Evolutionary conservation across 2,329 filamentous ascomycete species (phyloP), one percentile per base, ranked within the genome.

Genomic region (Calonectria hongkongensis): DNA sequence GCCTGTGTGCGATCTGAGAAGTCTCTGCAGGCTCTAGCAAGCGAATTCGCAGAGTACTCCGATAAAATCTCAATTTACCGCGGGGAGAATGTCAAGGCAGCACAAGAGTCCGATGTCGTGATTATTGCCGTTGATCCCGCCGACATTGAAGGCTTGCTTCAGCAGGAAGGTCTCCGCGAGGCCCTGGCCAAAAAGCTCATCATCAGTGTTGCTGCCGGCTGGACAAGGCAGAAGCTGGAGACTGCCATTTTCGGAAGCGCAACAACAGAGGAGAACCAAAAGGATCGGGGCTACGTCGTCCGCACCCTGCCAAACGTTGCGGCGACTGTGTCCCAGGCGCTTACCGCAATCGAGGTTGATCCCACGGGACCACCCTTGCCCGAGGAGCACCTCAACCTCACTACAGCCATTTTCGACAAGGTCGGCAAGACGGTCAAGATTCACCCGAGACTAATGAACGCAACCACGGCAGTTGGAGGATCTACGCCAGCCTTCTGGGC

Each of bases 401-500:
- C 81, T 0, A 79, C 81, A 16, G 87, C 87, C 78, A 88, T 92
- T 39, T 92, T 92, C 81, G 84, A 83, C 10, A 85, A 85, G 16
- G 89, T 92, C 25, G 91, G 91, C 7, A 85, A 85, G 45, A 86
- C 88, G 1, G 86, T 89, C 0, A 84, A 86, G 27, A 83, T 92
- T 0, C 85, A 86, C 0, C 85, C 89, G 0, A 82, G 84, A 2
- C 84, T 86, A 7, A 90, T 92, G 87, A 88, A 91, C 73, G 89
- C 87, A 0, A 85, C 84, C n/a, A 92, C 90, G 0, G 89, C 90
- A 0, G 85, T 92, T 1, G 91, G 88, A 72, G 90, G 90, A 0
- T 91, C 89, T 2, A 90, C 90, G 0, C 90, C 90, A 0, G 90
- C 90, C 0, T 92, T 92, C 82, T 89, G 88, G 71, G 89, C 90